A percentile compares a stretch with the other conserved stretches of the same genome.
phyloP scores from a whole-genome alignment of 2,329 filamentous ascomycete species.

The Diaporthe destruens region DNA sequence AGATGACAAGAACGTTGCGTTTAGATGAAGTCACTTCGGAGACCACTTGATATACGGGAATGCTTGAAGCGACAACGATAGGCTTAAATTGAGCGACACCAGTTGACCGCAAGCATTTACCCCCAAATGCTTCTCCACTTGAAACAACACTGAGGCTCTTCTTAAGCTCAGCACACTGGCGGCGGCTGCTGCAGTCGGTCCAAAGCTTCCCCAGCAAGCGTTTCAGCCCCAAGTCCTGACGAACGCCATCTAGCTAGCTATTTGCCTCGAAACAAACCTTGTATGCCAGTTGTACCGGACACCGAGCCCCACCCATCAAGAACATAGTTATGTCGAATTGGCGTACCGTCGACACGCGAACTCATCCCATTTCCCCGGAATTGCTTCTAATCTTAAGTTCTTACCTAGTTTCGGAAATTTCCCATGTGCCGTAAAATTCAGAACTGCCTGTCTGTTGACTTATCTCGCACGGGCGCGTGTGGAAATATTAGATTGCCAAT shows the following conservation, averaged over 20 bases:
- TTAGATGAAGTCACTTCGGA: not conserved
- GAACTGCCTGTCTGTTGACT: not conserved
- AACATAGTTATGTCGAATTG: not conserved
- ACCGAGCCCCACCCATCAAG: not conserved
- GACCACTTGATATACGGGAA: not conserved
- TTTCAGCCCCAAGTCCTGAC: conserved; percentile 20
- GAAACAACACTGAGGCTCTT: conserved; percentile 24
- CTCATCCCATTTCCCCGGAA: not conserved
- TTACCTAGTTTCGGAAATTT: conserved; percentile 2
- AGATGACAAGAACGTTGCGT: not conserved
- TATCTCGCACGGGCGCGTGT: not conserved
- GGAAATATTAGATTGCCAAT: not conserved
- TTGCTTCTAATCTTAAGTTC: conserved; percentile 5
- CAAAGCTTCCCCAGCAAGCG: conserved; percentile 16
- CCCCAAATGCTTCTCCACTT: not conserved
- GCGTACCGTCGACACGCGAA: not conserved
- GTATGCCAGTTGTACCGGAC: not conserved
- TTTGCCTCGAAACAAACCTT: conserved; percentile 28
- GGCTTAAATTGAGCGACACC: not conserved
- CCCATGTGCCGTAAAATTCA: conserved; percentile 2
- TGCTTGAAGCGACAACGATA: not conserved
- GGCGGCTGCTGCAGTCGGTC: not conserved
- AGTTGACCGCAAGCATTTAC: too few relatives aligned
- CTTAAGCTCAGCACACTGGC: conserved; percentile 30
- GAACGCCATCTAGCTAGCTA: conserved; percentile 23